Evolutionary conservation across 2,329 filamentous ascomycete genomes (phyloP).

Genomic region (Lachnellula occidentalis): DNA sequence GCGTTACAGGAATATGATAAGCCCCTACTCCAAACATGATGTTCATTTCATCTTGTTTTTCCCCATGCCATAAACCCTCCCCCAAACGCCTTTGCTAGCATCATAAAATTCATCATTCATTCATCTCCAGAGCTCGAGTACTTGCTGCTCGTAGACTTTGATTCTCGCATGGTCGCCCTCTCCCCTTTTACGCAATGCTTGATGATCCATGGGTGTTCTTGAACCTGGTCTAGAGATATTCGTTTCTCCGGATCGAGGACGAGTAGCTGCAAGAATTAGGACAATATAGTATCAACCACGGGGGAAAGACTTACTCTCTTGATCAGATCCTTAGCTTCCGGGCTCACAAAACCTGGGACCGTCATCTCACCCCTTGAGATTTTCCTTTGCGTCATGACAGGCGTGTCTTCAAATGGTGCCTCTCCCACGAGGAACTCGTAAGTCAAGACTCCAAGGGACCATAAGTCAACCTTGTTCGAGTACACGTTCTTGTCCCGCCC

Average conservation of each 20-base stretch:
- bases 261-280: conserved; percentile 55
- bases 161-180: conserved; percentile 28
- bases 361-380: conserved; percentile 90
- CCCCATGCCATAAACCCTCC: conserved; percentile 8
- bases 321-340: conserved; percentile 87
- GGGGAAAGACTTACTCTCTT: conserved; percentile 60
- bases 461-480: conserved; percentile 93
- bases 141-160: conserved; percentile 30
- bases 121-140: conserved; percentile 23
- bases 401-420: conserved; percentile 94
- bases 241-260: conserved; percentile 92
- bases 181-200: conserved; percentile 70
- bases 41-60: conserved; percentile 12
- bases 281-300: background rate
- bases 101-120: conserved; percentile 26
- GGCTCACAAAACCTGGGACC: conserved; percentile 82
- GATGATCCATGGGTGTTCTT: conserved; percentile 90
- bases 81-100: conserved; percentile 24
- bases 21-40: conserved; percentile 28
- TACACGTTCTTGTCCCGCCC: conserved; percentile 70
- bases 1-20: conserved; percentile 27
- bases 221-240: conserved; percentile 82
- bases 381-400: conserved; percentile 86
- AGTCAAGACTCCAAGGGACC: conserved; percentile 89
- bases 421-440: conserved; percentile 97